Conservation (phyloP, 2,329 filamentous ascomycete genomes). For the Didymella sp. region DNA sequence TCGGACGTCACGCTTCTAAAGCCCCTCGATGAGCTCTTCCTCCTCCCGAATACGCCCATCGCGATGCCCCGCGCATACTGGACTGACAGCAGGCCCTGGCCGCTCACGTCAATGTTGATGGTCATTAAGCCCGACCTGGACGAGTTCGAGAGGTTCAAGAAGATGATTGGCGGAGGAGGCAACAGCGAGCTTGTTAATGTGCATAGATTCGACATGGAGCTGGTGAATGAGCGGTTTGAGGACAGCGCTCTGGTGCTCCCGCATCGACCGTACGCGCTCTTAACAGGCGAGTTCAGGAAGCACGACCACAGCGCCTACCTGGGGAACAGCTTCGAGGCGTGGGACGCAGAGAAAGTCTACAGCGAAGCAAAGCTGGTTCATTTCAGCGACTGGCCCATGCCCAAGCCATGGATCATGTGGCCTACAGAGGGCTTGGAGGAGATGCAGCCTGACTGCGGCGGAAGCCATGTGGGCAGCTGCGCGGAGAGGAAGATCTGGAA, state of each 20-base stretch:
- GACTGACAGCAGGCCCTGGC: slow-evolving; percentile 62
- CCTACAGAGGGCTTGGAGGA: slow-evolving; percentile 50
- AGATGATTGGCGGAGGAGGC: slow-evolving; percentile 38
- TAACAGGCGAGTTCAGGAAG: slow-evolving; percentile 68
- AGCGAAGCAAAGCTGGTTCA: slow-evolving; percentile 71
- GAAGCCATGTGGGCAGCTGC: slow-evolving; percentile 39
- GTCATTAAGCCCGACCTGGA: slow-evolving; percentile 64
- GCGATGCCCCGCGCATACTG: slow-evolving; percentile 78
- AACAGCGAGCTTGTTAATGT: slow-evolving; percentile 37
- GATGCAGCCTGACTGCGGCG: slow-evolving; percentile 56
- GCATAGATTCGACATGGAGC: slow-evolving; percentile 69
- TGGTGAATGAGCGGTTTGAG: slow-evolving; percentile 68
- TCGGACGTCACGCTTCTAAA: slow-evolving; percentile 69
- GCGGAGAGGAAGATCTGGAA: slow-evolving; percentile 55
- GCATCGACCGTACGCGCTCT: slow-evolving; percentile 67
- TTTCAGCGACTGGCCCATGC: slow-evolving; percentile 74
- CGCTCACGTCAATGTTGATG: slow-evolving; percentile 67
- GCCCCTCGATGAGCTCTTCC: slow-evolving; percentile 74
- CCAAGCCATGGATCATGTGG: slow-evolving; percentile 68
- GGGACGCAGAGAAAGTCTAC: slow-evolving; percentile 64
- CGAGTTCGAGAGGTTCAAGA: slow-evolving; percentile 56
- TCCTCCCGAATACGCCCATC: slow-evolving; percentile 65
- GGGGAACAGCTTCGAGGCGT: slow-evolving; percentile 60
- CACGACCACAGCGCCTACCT: slow-evolving; percentile 62
- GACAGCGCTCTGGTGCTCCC: slow-evolving; percentile 67